Evolutionary conservation across 2,329 filamentous ascomycete species (phyloP), one percentile per base, ranked within the genome.

Genomic region (Fusarium miscanthi): DNA sequence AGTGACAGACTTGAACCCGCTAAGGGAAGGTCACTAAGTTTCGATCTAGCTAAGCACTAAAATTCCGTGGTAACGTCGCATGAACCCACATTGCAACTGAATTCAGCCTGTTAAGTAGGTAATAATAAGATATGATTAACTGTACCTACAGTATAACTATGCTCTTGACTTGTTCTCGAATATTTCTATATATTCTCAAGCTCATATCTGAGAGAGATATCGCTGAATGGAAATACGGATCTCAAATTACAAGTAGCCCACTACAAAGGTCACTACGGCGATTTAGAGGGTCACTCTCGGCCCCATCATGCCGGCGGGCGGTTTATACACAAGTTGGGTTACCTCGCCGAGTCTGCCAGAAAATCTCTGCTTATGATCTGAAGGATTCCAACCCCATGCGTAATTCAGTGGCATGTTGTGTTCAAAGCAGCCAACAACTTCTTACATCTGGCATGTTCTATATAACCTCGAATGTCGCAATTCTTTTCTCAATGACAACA

Each of bases 21-120:
- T 72, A 70, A 56, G 38, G 62, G 63, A 66, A 66, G 63, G 63
- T 66, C 43, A 30, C 63, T 58, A 65, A 54, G 23, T 43, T 65
- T 17, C 33, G 51, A 61, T 51, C 40, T 41, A 31, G 43, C 40
- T 64, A 38, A 42, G 61, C 49, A 48, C 63, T 42, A 57, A 65
- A 66, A 30, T 27, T 49, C 37, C 5, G 31, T 49, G 23, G 62
- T 52, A 66, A 66, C 63, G 63, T 66, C 63, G 33, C 62, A 66
- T 65, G 37, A 42, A 14, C 30, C 53, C 53, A 46, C 53, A 33
- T 41, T 5, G 2, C 2, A 6, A 25, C 1, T 25, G 40, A 35
- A 25, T 17, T 27, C 30, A 33, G 31, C 13, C 30, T 46, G 37
- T 30, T 25, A 25, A 25, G 23, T 25, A 25, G 23, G 23, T 25